These are phyloP conservation scores for Helotiales sp. DNA, from an alignment of 2,329 filamentous ascomycete species.

Conservation along the genomic window DNA sequence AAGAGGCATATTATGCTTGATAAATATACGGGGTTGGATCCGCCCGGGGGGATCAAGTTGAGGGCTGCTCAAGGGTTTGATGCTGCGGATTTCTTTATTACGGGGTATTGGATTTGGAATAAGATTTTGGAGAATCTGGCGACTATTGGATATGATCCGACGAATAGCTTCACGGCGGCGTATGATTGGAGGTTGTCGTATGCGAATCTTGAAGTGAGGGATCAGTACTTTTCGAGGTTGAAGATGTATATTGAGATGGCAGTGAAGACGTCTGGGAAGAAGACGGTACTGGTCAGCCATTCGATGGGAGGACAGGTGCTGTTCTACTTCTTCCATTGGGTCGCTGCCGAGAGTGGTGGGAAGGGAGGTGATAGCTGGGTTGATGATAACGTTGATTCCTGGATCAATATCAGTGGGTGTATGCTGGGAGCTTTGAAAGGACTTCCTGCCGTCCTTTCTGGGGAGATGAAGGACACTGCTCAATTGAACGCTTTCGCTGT, in stretches of 20 bases:
- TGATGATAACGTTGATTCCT: constrained; percentile 83
- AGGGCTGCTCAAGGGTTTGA: constrained; percentile 95
- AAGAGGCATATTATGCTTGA: constrained; percentile 98
- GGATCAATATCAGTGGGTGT: constrained; percentile 98
- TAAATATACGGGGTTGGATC: constrained; percentile 86
- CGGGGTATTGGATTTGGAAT: constrained; percentile 92
- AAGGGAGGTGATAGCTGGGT: constrained; percentile 87
- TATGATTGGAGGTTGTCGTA: constrained; percentile 96
- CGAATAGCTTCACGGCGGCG: constrained; percentile 67
- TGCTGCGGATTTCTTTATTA: constrained; percentile 92
- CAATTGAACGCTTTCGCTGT: constrained; percentile 96
- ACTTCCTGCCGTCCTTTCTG: constrained; percentile 84
- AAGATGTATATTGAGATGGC: constrained; percentile 90
- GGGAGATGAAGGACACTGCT: constrained; percentile 97
- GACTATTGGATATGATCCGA: constrained; percentile 92
- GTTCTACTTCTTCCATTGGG: constrained; percentile 78
- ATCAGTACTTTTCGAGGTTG: constrained; percentile 90
- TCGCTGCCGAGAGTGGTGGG: constrained; percentile 75
- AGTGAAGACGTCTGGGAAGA: constrained; percentile 69
- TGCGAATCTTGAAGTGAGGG: constrained; percentile 81
- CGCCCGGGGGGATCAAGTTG: constrained; percentile 77
- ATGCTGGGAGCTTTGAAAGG: constrained; percentile 96
- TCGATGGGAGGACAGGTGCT: constrained; percentile 97
- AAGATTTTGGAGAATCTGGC: constrained; percentile 98
- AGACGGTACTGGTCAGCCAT: constrained; percentile 85